Evolutionary conservation across 192 early-diverging fungal species (phyloP).

Genomic region (Coemansia sp.): DNA sequence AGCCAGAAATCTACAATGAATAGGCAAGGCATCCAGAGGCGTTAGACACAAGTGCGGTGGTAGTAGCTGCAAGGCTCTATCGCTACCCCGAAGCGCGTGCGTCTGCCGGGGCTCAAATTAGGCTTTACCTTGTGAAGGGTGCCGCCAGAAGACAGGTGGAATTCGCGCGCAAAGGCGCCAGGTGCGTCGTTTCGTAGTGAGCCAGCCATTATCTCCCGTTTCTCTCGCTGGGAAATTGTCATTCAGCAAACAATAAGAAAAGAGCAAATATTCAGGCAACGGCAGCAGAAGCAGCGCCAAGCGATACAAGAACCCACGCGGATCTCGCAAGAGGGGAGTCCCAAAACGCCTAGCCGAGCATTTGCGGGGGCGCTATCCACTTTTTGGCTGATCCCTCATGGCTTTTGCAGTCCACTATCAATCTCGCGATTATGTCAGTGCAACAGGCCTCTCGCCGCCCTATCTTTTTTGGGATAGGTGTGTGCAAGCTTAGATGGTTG

Average conservation of each 20-base stretch:
- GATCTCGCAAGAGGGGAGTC: neutral
- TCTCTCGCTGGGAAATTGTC: neutral
- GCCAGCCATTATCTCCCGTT: conserved; percentile 20
- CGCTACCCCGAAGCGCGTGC: neutral
- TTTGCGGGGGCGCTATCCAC: conserved; percentile 1
- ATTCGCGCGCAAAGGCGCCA: conserved; percentile 17
- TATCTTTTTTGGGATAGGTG: neutral
- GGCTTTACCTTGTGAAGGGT: conserved; percentile 31
- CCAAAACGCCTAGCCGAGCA: conserved; percentile 13
- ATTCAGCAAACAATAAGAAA: conserved; percentile 4
- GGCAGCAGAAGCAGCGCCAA: neutral
- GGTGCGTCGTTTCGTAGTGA: conserved; percentile 17
- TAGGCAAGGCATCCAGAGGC: neutral
- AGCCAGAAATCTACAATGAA: conserved; percentile 41
- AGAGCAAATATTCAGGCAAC: neutral
- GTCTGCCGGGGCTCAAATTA: neutral
- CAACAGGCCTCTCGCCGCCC: conserved; percentile 12
- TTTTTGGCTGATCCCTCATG: neutral
- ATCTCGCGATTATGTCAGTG: conserved; percentile 52
- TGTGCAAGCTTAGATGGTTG: conserved; percentile 22
- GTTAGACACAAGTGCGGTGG: neutral
- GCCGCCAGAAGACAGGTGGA: conserved; percentile 38
- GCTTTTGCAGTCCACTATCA: conserved; percentile 10
- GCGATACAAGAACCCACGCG: neutral
- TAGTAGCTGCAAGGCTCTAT: neutral